Base-by-base conservation (phyloP, 208 protist species). In the Leishmania guyanensis region DNA sequence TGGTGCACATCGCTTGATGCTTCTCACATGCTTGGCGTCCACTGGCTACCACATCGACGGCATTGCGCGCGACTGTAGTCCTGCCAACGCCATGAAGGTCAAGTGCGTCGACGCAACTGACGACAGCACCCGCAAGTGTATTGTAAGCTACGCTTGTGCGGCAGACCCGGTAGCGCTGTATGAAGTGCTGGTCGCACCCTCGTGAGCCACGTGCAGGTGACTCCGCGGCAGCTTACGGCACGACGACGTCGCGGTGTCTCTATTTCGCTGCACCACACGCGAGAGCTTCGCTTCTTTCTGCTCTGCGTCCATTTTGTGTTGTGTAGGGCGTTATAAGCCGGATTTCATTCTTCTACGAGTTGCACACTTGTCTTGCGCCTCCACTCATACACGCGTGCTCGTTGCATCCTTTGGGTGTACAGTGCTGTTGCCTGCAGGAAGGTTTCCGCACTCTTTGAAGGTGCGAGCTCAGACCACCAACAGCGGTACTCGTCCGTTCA, bases 61-160 rank as follows among this genome's bases (percentile, higher is more conserved):
- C 43, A 50, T 81, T 29, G 66, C 54, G 5, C 78, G 36, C 43
- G 56, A 66, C 78, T 81, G 51, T 56, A 54, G 69, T 9, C 54
- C 39, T 36, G 78, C 69, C 39, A 75, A 75, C 36, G 56, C 64
- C 53, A 76, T 56, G 39, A 81, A 74, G 26, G 9, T 50, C 33
- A 20, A 17, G 53, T 65, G 48, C 36, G 17, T 4, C 26, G n/a
- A 70, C 12, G 5, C 62, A 2, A 54, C 5, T 9, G n/a, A 9
- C 36, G n/a, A 54, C 14, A 26, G 62, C 26, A 39, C 17, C 2
- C 51, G 51, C 26, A 53, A 75, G 78, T 68, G 78, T 56, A 66
- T 81, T 9, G 69, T 76, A 54, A 46, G 65, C 69, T 81, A 43
- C 78, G 66, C 64, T 39, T 56, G 78, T 46, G 65, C 82, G 68